A percentile compares a stretch with the other conserved stretches of the same genome.
Conservation (phyloP, 2,329 filamentous ascomycete species). For the Fusarium sp. region DNA sequence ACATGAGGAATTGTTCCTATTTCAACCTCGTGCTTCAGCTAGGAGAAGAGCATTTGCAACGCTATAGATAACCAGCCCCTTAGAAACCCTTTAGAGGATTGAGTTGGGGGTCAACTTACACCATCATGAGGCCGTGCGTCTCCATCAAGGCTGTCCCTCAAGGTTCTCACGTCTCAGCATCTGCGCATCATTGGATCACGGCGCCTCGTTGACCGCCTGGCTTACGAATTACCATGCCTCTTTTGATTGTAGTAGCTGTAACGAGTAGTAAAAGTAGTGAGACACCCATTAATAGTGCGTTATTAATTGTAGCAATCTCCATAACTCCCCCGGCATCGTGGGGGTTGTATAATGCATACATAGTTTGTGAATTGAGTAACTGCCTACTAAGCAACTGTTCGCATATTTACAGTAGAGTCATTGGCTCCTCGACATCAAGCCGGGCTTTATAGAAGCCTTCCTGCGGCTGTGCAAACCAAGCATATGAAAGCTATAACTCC, state of each 20-base stretch:
- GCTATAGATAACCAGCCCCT: not conserved
- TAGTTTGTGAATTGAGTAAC: not conserved
- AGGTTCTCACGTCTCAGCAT: constrained; percentile 38
- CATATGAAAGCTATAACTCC: not conserved
- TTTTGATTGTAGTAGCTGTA: not conserved
- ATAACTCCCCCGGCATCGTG: not conserved
- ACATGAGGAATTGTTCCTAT: constrained; percentile 1
- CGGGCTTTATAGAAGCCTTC: not conserved
- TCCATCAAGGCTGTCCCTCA: constrained; percentile 38
- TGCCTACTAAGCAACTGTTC: not conserved
- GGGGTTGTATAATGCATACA: not conserved
- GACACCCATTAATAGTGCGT: not conserved
- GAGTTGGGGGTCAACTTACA: constrained; percentile 24
- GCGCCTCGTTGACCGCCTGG: constrained; percentile 26
- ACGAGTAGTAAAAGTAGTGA: constrained; percentile 3
- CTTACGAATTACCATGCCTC: constrained; percentile 23
- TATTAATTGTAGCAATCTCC: constrained; percentile 1
- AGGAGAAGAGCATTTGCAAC: not conserved
- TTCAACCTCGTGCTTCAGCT: not conserved
- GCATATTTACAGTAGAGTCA: not conserved
- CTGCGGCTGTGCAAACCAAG: not conserved
- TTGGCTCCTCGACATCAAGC: not conserved
- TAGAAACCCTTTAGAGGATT: not conserved
- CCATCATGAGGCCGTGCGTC: constrained; percentile 24
- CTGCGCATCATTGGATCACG: constrained; percentile 30